A percentile compares a stretch with the other conserved stretches of the same genome.
phyloP scores from a whole-genome alignment of 2,329 filamentous ascomycete genomes.

The Aspergillus sp. region DNA sequence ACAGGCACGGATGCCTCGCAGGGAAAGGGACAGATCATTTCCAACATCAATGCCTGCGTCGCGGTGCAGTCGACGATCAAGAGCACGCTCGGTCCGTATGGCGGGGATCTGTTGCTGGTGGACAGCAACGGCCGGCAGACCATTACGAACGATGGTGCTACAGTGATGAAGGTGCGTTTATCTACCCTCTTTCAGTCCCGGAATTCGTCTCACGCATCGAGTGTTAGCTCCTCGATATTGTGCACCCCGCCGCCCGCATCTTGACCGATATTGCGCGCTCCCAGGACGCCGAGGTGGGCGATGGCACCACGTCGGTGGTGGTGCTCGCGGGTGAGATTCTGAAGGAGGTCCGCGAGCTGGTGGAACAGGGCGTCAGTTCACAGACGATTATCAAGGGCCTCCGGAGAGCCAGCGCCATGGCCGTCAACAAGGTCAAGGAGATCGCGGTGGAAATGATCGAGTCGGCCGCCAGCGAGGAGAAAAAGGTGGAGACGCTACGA shows the following conservation, averaged over 20 bases:
- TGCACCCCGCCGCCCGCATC: slow-evolving; percentile 94
- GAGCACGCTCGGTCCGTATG: slow-evolving; percentile 92
- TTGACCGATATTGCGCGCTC: slow-evolving; percentile 97
- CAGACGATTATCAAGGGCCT: slow-evolving; percentile 97
- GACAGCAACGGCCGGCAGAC: slow-evolving; percentile 95
- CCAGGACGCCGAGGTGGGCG: slow-evolving; percentile 98
- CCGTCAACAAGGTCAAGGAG: slow-evolving; percentile 98
- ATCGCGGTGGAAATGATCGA: slow-evolving; percentile 70
- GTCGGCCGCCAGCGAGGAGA: slow-evolving; percentile 77
- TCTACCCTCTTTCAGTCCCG: too few relatives aligned
- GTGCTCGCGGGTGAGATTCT: slow-evolving; percentile 96
- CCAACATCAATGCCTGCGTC: slow-evolving; percentile 97
- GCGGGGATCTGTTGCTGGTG: slow-evolving; percentile 92
- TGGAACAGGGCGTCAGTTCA: slow-evolving; percentile 94
- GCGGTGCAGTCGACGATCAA: slow-evolving; percentile 95
- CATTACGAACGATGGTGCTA: slow-evolving; percentile 98
- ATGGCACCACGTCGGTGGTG: slow-evolving; percentile 96
- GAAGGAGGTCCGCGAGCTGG: slow-evolving; percentile 93
- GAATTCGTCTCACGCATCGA: too few relatives aligned
- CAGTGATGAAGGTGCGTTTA: slow-evolving; percentile 88
- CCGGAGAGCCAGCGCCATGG: slow-evolving; percentile 81
- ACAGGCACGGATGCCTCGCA: slow-evolving; percentile 95
- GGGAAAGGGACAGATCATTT: slow-evolving; percentile 92
- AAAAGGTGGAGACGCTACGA: slow-evolving; percentile 81
- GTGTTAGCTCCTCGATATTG: slow-evolving; percentile 85